These are phyloP conservation scores for Quercus tomentella DNA, from an alignment of 331 rosid species.

Conservation along the genomic window DNA sequence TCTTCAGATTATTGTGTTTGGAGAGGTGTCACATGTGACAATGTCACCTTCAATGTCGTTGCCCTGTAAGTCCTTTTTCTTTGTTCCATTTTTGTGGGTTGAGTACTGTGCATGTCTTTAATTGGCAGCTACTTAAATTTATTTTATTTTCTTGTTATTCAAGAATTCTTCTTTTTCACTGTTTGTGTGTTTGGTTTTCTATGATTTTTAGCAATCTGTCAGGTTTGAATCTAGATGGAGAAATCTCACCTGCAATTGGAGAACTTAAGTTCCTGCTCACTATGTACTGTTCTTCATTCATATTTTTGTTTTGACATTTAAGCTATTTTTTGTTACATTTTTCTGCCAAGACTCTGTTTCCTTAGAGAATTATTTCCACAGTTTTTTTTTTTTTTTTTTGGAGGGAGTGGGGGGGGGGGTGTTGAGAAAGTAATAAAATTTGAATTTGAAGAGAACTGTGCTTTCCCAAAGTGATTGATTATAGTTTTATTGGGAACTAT, in stretches of 20 bases:
- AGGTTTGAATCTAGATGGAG: conserved; percentile 85
- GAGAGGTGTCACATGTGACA: conserved; percentile 93
- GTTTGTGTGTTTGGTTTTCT: neutral
- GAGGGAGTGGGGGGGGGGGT: rapidly evolving
- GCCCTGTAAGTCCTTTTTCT: conserved; percentile 66
- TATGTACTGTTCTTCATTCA: conserved; percentile 27
- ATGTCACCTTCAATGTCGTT: conserved; percentile 69
- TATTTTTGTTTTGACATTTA: neutral
- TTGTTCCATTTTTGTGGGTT: neutral
- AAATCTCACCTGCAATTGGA: conserved; percentile 89
- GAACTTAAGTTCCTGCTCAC: conserved; percentile 48
- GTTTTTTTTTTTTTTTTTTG: no score
- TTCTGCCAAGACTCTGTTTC: neutral
- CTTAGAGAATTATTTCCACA: neutral
- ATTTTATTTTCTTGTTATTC: neutral
- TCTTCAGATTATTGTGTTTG: conserved; percentile 87
- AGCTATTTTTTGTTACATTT: neutral
- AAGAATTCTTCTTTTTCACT: conserved; percentile 1
- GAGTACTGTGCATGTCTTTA: neutral
- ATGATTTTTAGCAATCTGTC: conserved; percentile 67
- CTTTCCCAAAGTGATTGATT: neutral
- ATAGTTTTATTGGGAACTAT: neutral
- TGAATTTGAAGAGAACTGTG: no score
- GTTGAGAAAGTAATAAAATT: no score
- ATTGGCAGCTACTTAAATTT: neutral